A percentile compares a stretch with the other conserved stretches of the same genome.
Evolutionary conservation across 306 rosid genomes (phyloP).

Genomic region (Rosa persica): DNA sequence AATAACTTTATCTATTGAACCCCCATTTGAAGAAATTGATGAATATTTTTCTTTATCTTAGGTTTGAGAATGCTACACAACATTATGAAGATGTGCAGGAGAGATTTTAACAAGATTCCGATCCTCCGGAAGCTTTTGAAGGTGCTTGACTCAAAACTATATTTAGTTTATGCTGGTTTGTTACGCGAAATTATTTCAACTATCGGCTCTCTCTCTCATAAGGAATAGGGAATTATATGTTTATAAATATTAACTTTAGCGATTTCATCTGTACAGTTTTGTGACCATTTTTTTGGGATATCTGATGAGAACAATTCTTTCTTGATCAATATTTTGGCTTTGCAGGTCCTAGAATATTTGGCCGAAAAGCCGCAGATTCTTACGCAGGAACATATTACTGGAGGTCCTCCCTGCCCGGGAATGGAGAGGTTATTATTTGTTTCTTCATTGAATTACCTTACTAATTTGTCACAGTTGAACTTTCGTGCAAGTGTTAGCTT

Average conservation of each 20-base stretch:
- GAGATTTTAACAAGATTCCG: slow-evolving; percentile 94
- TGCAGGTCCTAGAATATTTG: slow-evolving; percentile 80
- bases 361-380: slow-evolving; percentile 66
- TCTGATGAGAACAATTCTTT: not conserved
- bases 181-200: not conserved
- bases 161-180: not conserved
- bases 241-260: not conserved
- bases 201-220: slow-evolving; percentile 1
- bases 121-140: slow-evolving; percentile 96
- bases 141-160: slow-evolving; percentile 42
- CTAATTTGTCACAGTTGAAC: not conserved
- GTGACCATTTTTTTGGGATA: not conserved
- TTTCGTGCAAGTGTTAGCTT: not conserved
- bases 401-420: slow-evolving; percentile 87
- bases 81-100: slow-evolving; percentile 82
- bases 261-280: not conserved
- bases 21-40: slow-evolving; percentile 18
- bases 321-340: not conserved
- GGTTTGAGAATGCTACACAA: slow-evolving; percentile 98
- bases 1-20: not conserved
- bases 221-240: not conserved
- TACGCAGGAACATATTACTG: slow-evolving; percentile 72
- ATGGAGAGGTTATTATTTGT: slow-evolving; percentile 78
- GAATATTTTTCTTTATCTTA: slow-evolving; percentile 32
- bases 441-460: not conserved